These are phyloP conservation scores for Rhododendron ferrugineum DNA, from an alignment of 148 eudicot species.

Conservation along the genomic window DNA sequence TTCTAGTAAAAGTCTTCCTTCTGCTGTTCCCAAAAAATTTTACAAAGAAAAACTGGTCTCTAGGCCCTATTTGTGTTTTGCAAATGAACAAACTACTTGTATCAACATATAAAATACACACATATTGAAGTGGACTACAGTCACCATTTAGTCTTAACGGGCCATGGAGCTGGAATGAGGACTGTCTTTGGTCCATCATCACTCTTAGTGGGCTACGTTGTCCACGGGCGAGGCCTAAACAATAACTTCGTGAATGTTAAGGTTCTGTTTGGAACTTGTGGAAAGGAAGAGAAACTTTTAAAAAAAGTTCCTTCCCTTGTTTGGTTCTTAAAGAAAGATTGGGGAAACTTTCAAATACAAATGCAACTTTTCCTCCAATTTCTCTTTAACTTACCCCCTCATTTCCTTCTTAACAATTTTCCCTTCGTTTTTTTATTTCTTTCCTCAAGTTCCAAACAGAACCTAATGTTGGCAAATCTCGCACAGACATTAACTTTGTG, in stretches of 20 bases:
- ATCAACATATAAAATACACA: neutral
- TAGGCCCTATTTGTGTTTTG: neutral
- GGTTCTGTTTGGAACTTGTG: neutral
- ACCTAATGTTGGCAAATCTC: too few species aligned
- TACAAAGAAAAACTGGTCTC: neutral
- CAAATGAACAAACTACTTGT: neutral
- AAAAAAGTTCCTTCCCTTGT: neutral
- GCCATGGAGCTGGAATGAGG: neutral
- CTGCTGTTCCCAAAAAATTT: neutral
- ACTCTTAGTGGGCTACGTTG: neutral
- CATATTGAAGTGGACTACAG: neutral
- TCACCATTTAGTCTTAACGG: neutral
- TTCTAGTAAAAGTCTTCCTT: neutral
- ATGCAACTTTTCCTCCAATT: neutral
- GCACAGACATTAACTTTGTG: neutral
- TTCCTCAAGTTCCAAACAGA: neutral
- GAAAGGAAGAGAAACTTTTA: neutral
- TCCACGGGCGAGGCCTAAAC: neutral
- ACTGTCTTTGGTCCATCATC: neutral
- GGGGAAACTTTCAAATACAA: neutral
- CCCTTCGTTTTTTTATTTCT: neutral
- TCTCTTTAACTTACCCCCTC: neutral
- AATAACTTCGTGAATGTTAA: neutral
- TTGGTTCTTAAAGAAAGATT: neutral
- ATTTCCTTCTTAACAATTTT: neutral